Percentiles rank a stretch among this genome's conserved stretches.
Evolutionary conservation across 192 early-diverging fungal genomes (phyloP).

Genomic region (Coemansia sp.): DNA sequence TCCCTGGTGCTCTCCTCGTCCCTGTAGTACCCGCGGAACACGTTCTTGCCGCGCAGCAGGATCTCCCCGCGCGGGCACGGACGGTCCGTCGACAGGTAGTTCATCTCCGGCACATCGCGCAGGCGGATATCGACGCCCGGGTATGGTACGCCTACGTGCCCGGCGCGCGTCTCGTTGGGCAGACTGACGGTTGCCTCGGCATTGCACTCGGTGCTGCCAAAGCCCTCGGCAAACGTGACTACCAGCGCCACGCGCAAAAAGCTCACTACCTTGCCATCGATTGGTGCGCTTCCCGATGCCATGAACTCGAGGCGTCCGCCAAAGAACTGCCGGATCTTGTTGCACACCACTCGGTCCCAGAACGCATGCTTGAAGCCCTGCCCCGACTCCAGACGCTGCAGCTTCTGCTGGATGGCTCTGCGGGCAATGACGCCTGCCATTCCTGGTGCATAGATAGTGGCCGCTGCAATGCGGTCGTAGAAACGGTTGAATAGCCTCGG

Average conservation of each 20-base stretch:
- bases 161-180: conserved; percentile 45
- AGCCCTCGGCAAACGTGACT: conserved; percentile 59
- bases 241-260: conserved; percentile 67
- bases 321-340: conserved; percentile 73
- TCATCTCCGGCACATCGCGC: conserved; percentile 88
- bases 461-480: conserved; percentile 73
- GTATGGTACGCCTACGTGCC: conserved; percentile 79
- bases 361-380: conserved; percentile 64
- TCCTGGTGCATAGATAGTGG: conserved; percentile 63
- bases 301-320: conserved; percentile 71
- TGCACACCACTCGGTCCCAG: conserved; percentile 88
- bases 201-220: conserved; percentile 52
- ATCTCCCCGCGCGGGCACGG: conserved; percentile 90
- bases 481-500: conserved; percentile 92
- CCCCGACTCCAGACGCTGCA: conserved; percentile 55
- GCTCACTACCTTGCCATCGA: conserved; percentile 64
- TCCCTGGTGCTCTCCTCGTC: conserved; percentile 77
- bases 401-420: conserved; percentile 60
- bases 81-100: conserved; percentile 75
- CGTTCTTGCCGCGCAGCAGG: conserved; percentile 70
- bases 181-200: conserved; percentile 31
- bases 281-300: conserved; percentile 69
- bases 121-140: conserved; percentile 80
- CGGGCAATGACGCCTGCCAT: conserved; percentile 64
- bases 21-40: conserved; percentile 82